Base-by-base conservation (phyloP, 2,329 filamentous ascomycete genomes). In the Aspergillus transmontanensis region DNA sequence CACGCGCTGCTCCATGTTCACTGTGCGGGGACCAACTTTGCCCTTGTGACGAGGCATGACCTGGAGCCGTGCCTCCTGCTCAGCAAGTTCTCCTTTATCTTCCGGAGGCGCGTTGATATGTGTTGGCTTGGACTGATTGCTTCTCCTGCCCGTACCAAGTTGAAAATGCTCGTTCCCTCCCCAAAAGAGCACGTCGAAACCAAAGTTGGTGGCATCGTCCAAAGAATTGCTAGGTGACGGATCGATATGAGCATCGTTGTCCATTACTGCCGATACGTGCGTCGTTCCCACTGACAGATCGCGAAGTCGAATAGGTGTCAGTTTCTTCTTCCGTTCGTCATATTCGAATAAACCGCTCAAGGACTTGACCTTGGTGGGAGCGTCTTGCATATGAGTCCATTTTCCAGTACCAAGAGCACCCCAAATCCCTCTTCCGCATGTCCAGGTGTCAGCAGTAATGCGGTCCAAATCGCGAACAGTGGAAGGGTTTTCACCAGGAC, bases 111-210 rank as follows among this genome's bases (percentile, higher is more conserved):
- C 90, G 36, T 88, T 87, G 59, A 97, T 93, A 74, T 97, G 94
- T 1, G 85, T 84, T 1, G 95, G 95, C 14, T 85, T 84, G 58
- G 87, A 86, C 11, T 91, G 74, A 73, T 98, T 98, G 72, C 87
- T 95, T 65, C 94, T 83, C 82, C 91, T 96, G 32, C 95, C 94
- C 0, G 91, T 97, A 14, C 95, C 95, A 30, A 99, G 86, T 79
- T 99, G 95, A 77, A 91, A 97, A 75, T 90, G 87, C 80, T 98
- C 94, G 72, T 98, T 99, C 59, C 93, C 93, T 65, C 95, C 95
- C 92, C 94, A 99, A 83, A 92, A 96, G 1, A 98, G 77, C 34
- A 94, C 89, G 75, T 98, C 95, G 5, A 90, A 88, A 56, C 95
- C 95, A 87, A 89, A 97, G 75, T 95, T 94, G n/a, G 69, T 68